Base-by-base conservation (phyloP, 495 filamentous ascomycete species). In the Apiosordaria backusii region DNA sequence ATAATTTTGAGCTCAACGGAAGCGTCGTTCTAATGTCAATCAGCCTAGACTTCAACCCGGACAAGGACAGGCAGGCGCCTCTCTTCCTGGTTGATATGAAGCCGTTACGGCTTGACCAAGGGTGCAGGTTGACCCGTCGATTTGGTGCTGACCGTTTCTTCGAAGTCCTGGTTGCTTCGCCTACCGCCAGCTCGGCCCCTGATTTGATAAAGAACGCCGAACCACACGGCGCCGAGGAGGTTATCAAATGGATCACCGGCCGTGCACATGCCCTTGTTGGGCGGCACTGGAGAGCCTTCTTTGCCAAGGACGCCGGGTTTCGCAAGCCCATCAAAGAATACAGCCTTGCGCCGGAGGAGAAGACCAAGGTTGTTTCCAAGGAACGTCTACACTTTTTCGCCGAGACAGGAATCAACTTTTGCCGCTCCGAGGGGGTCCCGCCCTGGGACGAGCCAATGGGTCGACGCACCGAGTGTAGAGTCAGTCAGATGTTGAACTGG, bases 111-210 rank as follows among this genome's bases (percentile, higher is more conserved):
- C 64, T 82, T 54, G 78, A 81, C 55, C 71, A 80, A 45, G 68
- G 76, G 3, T 79, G 79, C 64, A 75, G 81, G 15, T 71, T 83
- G 15, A 74, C 72, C n/a, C 71, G 81, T 57, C 77, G 76, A n/a
- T 82, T 83, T 62, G 81, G 80, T 4, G 68, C 78, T 4, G 81
- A 83, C 57, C 75, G 80, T 9, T 82, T 82, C 45, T 68, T 83
- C 45, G 80, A 83, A 24, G 66, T 83, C 4, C 66, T 78, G 6
- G 66, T 82, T 24, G 78, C 81, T 9, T 75, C 77, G 1, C 71
- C 70, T 0, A 71, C 70, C 2, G 57, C 35, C 1, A 54, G 4
- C 6, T 63, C 50, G 5, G 66, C 70, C 1, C 67, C 72, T 2
- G 24, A 60, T 5, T 62, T 74, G 7, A 22, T 77, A 9, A 75